These are phyloP conservation scores for Lasiodiplodia hormozganensis DNA, from an alignment of 2,329 filamentous ascomycete genomes.

Conservation along the genomic window DNA sequence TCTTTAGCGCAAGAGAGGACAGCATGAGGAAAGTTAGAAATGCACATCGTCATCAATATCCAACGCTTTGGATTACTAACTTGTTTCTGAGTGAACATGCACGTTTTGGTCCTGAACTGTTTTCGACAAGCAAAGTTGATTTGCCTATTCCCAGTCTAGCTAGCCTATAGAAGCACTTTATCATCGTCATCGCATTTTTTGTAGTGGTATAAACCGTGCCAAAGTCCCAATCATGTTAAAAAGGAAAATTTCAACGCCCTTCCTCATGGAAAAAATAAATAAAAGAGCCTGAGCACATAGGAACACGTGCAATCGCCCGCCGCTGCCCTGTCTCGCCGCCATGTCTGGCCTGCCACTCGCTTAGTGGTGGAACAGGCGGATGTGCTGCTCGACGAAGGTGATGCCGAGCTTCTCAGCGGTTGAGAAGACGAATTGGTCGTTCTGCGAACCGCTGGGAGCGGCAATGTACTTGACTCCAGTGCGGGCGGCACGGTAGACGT, in stretches of 20 bases:
- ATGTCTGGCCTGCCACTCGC: neutral
- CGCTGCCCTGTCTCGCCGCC: neutral
- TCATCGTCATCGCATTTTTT: conserved; percentile 23
- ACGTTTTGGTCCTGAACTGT: neutral
- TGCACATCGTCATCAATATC: neutral
- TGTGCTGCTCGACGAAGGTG: conserved; percentile 93
- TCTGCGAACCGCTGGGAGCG: conserved; percentile 88
- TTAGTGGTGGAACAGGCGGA: conserved; percentile 94
- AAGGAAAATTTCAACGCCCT: conserved; percentile 14
- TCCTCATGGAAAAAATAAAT: neutral
- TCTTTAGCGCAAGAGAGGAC: neutral
- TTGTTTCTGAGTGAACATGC: neutral
- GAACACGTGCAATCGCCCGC: neutral
- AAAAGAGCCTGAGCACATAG: neutral
- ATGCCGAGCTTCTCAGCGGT: conserved; percentile 92
- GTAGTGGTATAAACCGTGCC: conserved; percentile 19
- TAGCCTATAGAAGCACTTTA: neutral
- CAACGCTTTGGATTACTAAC: neutral
- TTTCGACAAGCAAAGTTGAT: conserved; percentile 23
- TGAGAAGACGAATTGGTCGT: conserved; percentile 80
- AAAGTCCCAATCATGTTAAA: conserved; percentile 15
- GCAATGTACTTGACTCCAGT: conserved; percentile 97
- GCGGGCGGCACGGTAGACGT: conserved; percentile 87
- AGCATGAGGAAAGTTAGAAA: neutral
- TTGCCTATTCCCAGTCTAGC: conserved; percentile 22